Base-by-base conservation (phyloP, 2,329 filamentous ascomycete genomes). In the Ophiostoma angusticollis region DNA sequence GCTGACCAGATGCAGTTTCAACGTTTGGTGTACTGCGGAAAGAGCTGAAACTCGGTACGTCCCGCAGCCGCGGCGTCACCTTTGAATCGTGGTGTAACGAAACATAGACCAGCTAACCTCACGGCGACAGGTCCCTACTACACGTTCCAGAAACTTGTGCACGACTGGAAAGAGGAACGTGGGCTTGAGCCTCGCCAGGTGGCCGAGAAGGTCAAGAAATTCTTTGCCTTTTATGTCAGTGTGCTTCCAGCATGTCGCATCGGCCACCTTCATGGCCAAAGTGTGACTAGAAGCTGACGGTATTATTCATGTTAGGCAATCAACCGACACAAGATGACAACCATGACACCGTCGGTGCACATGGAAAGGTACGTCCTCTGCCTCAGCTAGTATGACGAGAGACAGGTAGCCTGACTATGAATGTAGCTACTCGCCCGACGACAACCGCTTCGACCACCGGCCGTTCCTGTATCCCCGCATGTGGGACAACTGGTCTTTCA, bases 291-390 rank as follows among this genome's bases (percentile, higher is more conserved):
- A n/a, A n/a, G n/a, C n/a, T n/a, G n/a, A n/a, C n/a, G n/a, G n/a
- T n/a, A n/a, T n/a, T n/a, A n/a, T n/a, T n/a, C n/a, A n/a, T 7
- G 9, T 5, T 12, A 31, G 23, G 40, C 42, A 39, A 72, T 77
- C 50, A 80, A 81, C 53, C 58, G 78, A 12, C 77, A 80, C 53
- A 81, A 81, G 58, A 71, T 72, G 64, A 78, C 74, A 1, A 68
- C 68, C 1, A 55, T 77, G 36, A 78, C 75, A 3, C 73, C 74
- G 0, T 63, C 65, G 4, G 61, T 74, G 28, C 74, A 78, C 45
- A 55, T 51, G 51, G 45, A 49, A 28, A 42, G 31, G 31, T 32
- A 22, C 19, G 23, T 13, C 9, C 6, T 22, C 9, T n/a, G 3
- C 21, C 6, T 25, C 8, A 18, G n/a, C 14, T 28, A 9, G 21